Base-by-base conservation (phyloP, 2,329 filamentous ascomycete species). In the Grosmannia penicillata region DNA sequence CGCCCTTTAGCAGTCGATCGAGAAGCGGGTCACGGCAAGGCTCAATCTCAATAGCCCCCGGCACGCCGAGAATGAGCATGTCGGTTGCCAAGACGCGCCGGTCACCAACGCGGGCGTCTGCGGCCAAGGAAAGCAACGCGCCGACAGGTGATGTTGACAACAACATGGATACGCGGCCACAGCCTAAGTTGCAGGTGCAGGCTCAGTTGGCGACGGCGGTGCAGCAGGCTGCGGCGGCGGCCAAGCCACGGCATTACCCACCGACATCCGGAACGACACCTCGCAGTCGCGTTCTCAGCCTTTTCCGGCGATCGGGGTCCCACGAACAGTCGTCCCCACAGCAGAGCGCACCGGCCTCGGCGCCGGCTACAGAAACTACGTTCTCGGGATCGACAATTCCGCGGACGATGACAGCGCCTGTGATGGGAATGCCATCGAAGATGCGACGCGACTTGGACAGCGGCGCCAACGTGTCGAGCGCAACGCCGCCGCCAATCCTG, bases 401-500 rank as follows among this genome's bases (percentile, higher is more conserved):
- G 36, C 48, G 32, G 4, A 42, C 42, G 4, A 8, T n/a, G 22
- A 39, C 15, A 39, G 23, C 29, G 38, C 47, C 40, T 3, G 32
- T 40, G 1, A 57, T 62, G 37, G 63, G 61, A 7, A 49, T 60
- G 26, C 63, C 56, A 8, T 63, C 56, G 8, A 65, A 56, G 58
- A 53, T 53, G 7, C 56, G 53, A 14, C 52, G 47, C 13, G 52
- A 56, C 4, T 41, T 53, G 0, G 63, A 67, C 4, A 65, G 68
- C 9, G 42, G 43, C 2, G 51, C 14, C 27, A 22, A 11, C 0
- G 24, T 60, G 4, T 51, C 56, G 2, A 63, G 70, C 23, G 65
- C 68, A 1, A 75, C 70, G 8, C 70, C 70, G 4, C 70, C 70
- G 5, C 70, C 70, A 2, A 75, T 75, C 36, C 53, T 65, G 56